A percentile compares a stretch with the other conserved stretches of the same genome.
Evolutionary conservation across 345 rosid genomes (phyloP).

Genomic region (Populus nigra): DNA sequence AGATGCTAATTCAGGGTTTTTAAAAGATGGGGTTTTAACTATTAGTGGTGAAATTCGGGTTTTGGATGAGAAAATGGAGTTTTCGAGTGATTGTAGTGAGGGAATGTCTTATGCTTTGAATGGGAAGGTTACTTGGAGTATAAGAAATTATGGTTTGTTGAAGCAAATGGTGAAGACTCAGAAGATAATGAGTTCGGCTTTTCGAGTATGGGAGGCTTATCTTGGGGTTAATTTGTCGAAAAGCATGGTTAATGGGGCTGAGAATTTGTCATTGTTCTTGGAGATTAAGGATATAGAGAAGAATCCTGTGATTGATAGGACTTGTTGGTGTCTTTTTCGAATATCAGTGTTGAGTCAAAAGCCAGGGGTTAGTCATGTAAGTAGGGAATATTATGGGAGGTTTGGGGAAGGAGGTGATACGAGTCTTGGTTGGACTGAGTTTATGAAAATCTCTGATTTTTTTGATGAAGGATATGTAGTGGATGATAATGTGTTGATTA

Average conservation of each 20-base stretch:
- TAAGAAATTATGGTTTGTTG: constrained; percentile 14
- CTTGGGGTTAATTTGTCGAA: constrained; percentile 5
- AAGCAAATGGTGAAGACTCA: constrained; percentile 9
- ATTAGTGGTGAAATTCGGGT: constrained; percentile 7
- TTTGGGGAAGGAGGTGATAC: constrained; percentile 2
- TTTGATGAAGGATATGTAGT: constrained; percentile 14
- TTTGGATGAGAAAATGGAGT: background rate
- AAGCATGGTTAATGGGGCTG: constrained; percentile 6
- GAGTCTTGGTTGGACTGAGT: constrained; percentile 22
- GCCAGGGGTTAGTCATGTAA: constrained; percentile 8
- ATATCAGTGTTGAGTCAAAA: constrained; percentile 19
- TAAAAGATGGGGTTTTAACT: background rate
- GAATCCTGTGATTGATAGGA: background rate
- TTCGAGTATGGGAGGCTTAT: constrained; percentile 16
- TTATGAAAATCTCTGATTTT: constrained; percentile 20
- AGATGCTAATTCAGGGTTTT: constrained; percentile 9
- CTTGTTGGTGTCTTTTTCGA: constrained; percentile 20
- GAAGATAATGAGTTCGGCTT: constrained; percentile 13
- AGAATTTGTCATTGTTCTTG: constrained; percentile 12
- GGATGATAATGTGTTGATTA: constrained; percentile 10
- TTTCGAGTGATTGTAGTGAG: background rate
- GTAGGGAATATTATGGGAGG: constrained; percentile 16
- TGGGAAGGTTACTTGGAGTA: constrained; percentile 20
- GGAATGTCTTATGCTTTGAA: background rate
- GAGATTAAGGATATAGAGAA: constrained; percentile 12